Base-by-base conservation (phyloP, 2,329 filamentous ascomycete genomes). In the Ophiostoma montium region DNA sequence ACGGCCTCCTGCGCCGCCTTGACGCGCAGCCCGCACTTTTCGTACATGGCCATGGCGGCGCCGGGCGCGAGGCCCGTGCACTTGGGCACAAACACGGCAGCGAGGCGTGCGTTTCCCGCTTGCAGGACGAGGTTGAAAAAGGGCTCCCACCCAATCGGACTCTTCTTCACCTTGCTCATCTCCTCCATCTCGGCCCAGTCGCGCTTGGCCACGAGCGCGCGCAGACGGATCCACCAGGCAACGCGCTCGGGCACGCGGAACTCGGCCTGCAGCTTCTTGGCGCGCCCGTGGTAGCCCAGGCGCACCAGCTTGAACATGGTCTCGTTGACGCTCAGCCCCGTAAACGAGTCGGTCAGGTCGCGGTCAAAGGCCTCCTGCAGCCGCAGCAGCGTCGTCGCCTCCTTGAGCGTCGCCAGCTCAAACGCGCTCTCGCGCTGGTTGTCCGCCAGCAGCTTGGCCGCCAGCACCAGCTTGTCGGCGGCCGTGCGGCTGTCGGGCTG, bases 121-220 rank as follows among this genome's bases (percentile, higher is more conserved):
- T 84, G 81, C 1, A 96, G 70, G 27, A 86, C 80, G 58, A 94
- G 83, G 61, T 92, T 94, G 70, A 86, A 95, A 66, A 94, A 98
- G 0, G 90, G 87, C 80, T 94, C 87, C 92, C 92, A 98, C 11
- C 90, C 90, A 61, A 98, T 96, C 0, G 90, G 86, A 51, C 84
- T 92, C 65, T 89, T 94, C 60, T 85, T 78, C 60, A 73, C 75
- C 61, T 82, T 84, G 33, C 78, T 76, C 57, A 87, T 76, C 57
- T 95, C 89, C 63, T 96, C 89, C 51, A 98, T 75, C 62, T 95
- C 90, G 47, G 78, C 80, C 88, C 89, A 98, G 61, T 95, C 86
- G 49, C 92, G 76, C 62, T 88, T 87, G 15, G 86, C 84, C 3
- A 98, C 87, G 46, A 96, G 74, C 0, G 89, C 92, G 57, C 90